These are phyloP conservation scores for Flaveria ramosissima DNA, from an alignment of 129 eudicot species.

Conservation along the genomic window DNA sequence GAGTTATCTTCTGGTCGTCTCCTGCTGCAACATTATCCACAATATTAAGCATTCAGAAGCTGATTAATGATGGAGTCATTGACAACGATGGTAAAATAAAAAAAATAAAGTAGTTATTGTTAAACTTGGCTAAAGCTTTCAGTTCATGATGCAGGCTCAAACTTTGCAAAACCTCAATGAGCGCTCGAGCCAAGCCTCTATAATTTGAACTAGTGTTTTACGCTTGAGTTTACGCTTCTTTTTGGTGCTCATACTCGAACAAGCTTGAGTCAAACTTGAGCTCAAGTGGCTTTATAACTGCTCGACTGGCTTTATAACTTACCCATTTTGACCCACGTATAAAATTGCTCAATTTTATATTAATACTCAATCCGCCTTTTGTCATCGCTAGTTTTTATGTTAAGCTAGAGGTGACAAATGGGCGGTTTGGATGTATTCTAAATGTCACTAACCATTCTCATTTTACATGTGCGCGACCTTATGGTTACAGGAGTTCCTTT, in stretches of 20 bases:
- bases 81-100: conserved; percentile 46
- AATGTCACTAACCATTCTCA: background rate
- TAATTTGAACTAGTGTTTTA: background rate
- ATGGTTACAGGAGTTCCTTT: conserved; percentile 4
- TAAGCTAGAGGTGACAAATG: too few species aligned
- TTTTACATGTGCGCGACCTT: background rate
- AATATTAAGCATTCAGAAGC: conserved; percentile 16
- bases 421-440: too few species aligned
- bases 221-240: background rate
- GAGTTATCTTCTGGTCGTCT: conserved; percentile 43
- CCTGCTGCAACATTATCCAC: conserved; percentile 32
- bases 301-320: background rate
- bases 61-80: conserved; percentile 46
- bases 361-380: too few species aligned
- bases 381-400: too few species aligned
- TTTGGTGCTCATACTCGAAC: background rate
- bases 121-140: background rate
- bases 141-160: background rate
- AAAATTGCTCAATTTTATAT: background rate
- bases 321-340: background rate
- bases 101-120: background rate
- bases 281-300: background rate
- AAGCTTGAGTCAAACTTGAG: background rate
- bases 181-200: background rate
- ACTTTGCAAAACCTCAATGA: background rate